Evolutionary conservation across 2,329 filamentous ascomycete species (phyloP).

Genomic region (Paecilomyces fulvus): DNA sequence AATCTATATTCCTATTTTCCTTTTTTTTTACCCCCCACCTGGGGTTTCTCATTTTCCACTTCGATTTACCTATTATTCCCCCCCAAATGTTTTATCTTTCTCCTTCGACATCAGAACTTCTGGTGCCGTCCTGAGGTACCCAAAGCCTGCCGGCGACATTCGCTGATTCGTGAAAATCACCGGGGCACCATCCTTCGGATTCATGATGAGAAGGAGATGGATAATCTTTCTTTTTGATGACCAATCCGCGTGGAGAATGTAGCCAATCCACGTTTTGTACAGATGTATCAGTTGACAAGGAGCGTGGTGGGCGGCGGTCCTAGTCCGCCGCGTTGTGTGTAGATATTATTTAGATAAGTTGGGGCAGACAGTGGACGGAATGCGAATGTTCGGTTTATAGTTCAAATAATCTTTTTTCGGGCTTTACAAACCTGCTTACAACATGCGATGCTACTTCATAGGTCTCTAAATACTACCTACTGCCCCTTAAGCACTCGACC

Average conservation of each 20-base stretch:
- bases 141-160: neutral
- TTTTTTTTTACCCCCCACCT: conserved; percentile 8
- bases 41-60: neutral
- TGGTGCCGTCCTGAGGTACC: neutral
- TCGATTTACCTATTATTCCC: neutral
- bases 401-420: neutral
- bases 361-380: neutral
- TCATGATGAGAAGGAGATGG: neutral
- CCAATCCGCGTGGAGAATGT: neutral
- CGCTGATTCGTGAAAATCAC: too few species aligned
- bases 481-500: too few species aligned
- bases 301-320: neutral
- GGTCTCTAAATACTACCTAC: too few species aligned
- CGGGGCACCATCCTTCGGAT: neutral
- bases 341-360: neutral
- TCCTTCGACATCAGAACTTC: conserved; percentile 1
- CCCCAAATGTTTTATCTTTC: neutral
- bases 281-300: conserved; percentile 2
- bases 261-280: conserved; percentile 1
- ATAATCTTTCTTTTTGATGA: conserved; percentile 1
- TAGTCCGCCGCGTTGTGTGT: neutral
- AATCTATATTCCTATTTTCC: conserved; percentile 7
- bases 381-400: neutral
- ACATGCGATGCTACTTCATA: too few species aligned
- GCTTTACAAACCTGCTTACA: neutral